phyloP scores from a whole-genome alignment of 202 grass and related monocot genomes.

The Setaria viridis region DNA sequence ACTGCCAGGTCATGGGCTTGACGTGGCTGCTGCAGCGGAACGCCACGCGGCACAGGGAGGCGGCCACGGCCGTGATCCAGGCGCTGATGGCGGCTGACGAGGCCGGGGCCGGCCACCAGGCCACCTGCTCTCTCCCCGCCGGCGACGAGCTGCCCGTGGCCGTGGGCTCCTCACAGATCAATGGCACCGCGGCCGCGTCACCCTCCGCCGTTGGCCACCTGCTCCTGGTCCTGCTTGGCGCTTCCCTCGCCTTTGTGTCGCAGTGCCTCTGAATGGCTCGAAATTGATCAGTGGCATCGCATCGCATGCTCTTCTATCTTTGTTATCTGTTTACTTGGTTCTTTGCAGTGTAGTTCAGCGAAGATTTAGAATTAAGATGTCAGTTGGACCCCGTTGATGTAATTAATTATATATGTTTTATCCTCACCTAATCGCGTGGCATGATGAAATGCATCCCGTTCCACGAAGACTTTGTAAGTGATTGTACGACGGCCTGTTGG shows the following conservation, averaged over 20 bases:
- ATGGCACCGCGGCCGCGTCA: neutral
- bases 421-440: too few species aligned
- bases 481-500: too few species aligned
- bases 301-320: neutral
- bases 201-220: neutral
- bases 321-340: neutral
- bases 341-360: neutral
- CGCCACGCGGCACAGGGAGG: conserved; percentile 54
- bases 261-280: neutral
- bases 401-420: neutral
- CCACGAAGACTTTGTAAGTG: too few species aligned
- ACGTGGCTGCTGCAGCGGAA: conserved; percentile 85
- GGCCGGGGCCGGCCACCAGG: conserved; percentile 10
- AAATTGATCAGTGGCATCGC: neutral
- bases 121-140: conserved; percentile 61
- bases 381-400: neutral
- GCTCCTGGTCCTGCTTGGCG: neutral
- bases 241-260: neutral
- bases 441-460: too few species aligned
- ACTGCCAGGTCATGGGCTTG: conserved; percentile 82
- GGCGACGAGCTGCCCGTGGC: conserved; percentile 60
- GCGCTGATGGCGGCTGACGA: conserved; percentile 73
- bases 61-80: conserved; percentile 63
- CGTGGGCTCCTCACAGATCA: conserved; percentile 68
- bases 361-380: neutral